Evolutionary conservation across 805 yeast species (phyloP), one percentile per base, ranked within the genome.

Genomic region (Metschnikowia lochheadii): DNA sequence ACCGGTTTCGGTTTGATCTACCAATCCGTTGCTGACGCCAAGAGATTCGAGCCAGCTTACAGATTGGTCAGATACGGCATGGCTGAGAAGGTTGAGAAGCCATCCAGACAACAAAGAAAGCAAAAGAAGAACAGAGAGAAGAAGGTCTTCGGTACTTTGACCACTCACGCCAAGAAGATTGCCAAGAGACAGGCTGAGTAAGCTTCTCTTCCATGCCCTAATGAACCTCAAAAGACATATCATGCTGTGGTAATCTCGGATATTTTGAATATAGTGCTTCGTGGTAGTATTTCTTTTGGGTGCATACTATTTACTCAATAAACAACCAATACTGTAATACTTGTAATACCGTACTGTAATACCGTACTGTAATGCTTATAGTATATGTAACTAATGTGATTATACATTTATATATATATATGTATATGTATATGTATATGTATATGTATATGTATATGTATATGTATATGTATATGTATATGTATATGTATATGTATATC

Each of bases 51-150:
- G 84, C 99, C 99, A 81, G 74, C 89, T 65, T 94, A 94, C 95
- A 91, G 99, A 82, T 89, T 89, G 74, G 96, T 94, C 68, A 91
- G 99, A 87, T 87, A 89, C 84, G 98, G 98, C 72, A 84, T 91
- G 75, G 97, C 96, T 73, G 81, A 81, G 67, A 90, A 89, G 85
- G 91, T 86, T 71, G 97, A 92, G 80, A 90, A 89, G 84, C 82
- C 96, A 69, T 89, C 97, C 69, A 91, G 98, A 90, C 97, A 91
- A 83, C 99, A 94, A 84, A 89, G 99, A 85, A 94, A 94, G 81
- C 98, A 92, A 84, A 89, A 87, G 90, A 92, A 94, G 91, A 94
- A 94, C 96, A 90, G 97, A 84, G 96, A 87, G 73, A 85, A 87
- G 90, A 94, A 94, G 88, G 78, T 89, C 86, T 90, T 92, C 73